A percentile compares a stretch with the other conserved stretches of the same genome.
Conservation (phyloP, 1,284 basidiomycete genomes). For the Peniophora sp. region DNA sequence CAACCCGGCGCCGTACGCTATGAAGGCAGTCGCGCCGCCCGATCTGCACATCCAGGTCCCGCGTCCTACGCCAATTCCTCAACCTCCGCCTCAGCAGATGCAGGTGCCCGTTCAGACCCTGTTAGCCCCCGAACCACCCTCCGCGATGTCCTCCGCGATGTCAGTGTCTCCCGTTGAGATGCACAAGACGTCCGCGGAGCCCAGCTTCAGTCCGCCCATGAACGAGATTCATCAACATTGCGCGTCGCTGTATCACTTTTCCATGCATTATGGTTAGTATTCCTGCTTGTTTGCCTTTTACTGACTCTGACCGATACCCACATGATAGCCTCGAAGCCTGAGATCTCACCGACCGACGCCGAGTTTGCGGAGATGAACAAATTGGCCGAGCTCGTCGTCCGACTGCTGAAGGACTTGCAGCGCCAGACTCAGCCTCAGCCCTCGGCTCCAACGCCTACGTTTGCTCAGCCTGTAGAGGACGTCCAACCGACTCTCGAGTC, state of each 20-base stretch:
- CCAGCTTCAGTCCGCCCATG: constrained; percentile 3
- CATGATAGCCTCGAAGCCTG: constrained; percentile 28
- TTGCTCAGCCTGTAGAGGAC: neutral
- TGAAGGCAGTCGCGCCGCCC: neutral
- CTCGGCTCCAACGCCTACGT: neutral
- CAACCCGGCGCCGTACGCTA: constrained; percentile 8
- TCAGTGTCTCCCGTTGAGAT: constrained; percentile 10
- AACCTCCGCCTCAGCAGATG: constrained; percentile 12
- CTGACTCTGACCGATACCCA: constrained; percentile 3
- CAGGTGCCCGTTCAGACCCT: constrained; percentile 7
- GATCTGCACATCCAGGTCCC: neutral
- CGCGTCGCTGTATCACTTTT: constrained; percentile 49
- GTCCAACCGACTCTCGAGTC: constrained; percentile 14
- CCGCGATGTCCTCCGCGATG: neutral
- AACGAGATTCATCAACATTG: constrained; percentile 56
- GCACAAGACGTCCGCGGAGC: constrained; percentile 10
- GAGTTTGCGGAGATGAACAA: constrained; percentile 64
- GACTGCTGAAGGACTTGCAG: constrained; percentile 52
- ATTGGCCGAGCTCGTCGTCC: constrained; percentile 53
- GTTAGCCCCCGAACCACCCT: constrained; percentile 1
- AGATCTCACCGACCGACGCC: constrained; percentile 39
- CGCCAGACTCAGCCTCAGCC: constrained; percentile 10
- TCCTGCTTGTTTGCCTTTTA: too few species aligned
- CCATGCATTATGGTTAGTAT: constrained; percentile 52
- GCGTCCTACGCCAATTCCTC: neutral